A percentile compares a stretch with the other conserved stretches of the same genome.
phyloP scores from a whole-genome alignment of 768 basidiomycete species.

The Galerina sulciceps region DNA sequence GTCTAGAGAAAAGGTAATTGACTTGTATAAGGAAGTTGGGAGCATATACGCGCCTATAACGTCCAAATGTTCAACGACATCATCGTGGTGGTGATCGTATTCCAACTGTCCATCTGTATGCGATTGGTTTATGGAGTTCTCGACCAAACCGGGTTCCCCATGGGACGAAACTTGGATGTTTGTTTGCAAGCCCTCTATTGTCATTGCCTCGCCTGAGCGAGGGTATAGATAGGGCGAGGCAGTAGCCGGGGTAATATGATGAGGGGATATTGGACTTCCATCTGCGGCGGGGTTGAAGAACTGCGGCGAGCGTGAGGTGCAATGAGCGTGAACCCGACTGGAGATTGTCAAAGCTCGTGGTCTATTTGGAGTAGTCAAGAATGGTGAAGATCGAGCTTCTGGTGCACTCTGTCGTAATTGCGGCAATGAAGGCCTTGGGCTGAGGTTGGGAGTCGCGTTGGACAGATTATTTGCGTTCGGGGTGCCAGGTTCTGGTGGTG shows the following conservation, averaged over 20 bases:
- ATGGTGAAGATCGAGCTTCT: conserved; percentile 4
- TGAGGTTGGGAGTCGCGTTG: background rate
- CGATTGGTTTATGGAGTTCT: conserved; percentile 48
- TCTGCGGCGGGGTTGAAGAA: conserved; percentile 6
- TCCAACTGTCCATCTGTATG: conserved; percentile 21
- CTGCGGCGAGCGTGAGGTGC: conserved; percentile 23
- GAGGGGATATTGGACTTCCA: conserved; percentile 7
- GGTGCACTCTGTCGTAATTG: background rate
- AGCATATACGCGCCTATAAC: conserved; percentile 58
- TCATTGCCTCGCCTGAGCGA: conserved; percentile 29
- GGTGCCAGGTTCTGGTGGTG: background rate
- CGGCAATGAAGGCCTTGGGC: background rate
- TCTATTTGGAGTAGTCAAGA: conserved; percentile 16
- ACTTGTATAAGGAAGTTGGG: background rate
- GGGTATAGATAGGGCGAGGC: conserved; percentile 10
- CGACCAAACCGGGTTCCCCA: conserved; percentile 43
- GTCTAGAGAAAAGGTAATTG: conserved; percentile 43
- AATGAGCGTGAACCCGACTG: conserved; percentile 42
- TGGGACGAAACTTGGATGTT: conserved; percentile 42
- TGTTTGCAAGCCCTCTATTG: conserved; percentile 43
- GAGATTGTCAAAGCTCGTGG: conserved; percentile 33
- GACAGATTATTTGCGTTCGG: background rate
- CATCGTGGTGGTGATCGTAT: conserved; percentile 64
- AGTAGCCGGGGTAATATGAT: background rate
- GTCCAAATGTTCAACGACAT: conserved; percentile 84